phyloP scores from a whole-genome alignment of 441 rosid species.

The Corymbia citriodora region DNA sequence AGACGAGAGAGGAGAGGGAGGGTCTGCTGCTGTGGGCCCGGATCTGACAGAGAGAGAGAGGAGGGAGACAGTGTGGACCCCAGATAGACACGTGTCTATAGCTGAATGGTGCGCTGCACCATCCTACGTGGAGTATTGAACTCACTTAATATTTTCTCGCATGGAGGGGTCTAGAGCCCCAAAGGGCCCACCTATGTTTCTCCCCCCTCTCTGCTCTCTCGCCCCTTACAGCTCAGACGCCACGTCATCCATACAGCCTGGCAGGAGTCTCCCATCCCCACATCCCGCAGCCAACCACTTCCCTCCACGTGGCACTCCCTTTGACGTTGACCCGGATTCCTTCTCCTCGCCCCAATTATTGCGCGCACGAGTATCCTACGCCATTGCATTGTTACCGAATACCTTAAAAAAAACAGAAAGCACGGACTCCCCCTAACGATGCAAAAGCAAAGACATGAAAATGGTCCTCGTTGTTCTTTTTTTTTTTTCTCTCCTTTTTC shows the following conservation, averaged over 20 bases:
- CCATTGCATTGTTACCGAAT: background rate
- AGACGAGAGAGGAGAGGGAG: too few relatives aligned
- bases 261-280: constrained; percentile 13
- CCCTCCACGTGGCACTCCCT: constrained; percentile 25
- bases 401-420: background rate
- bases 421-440: background rate
- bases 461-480: background rate
- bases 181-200: too few relatives aligned
- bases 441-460: background rate
- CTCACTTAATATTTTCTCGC: too few relatives aligned
- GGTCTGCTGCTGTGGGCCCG: too few relatives aligned
- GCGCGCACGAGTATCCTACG: background rate
- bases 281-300: constrained; percentile 9
- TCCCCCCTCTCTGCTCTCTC: too few relatives aligned
- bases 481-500: background rate
- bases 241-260: constrained; percentile 66
- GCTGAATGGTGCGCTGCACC: too few relatives aligned
- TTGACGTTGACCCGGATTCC: constrained; percentile 3
- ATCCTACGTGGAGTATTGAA: too few relatives aligned
- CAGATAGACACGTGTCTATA: too few relatives aligned
- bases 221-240: constrained; percentile 1
- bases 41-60: too few relatives aligned
- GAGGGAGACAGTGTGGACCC: too few relatives aligned
- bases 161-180: background rate
- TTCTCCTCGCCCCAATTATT: background rate